Evolutionary conservation across 306 rosid species (phyloP), one percentile per base, ranked within the genome.

Genomic region (Begonia masoniana): DNA sequence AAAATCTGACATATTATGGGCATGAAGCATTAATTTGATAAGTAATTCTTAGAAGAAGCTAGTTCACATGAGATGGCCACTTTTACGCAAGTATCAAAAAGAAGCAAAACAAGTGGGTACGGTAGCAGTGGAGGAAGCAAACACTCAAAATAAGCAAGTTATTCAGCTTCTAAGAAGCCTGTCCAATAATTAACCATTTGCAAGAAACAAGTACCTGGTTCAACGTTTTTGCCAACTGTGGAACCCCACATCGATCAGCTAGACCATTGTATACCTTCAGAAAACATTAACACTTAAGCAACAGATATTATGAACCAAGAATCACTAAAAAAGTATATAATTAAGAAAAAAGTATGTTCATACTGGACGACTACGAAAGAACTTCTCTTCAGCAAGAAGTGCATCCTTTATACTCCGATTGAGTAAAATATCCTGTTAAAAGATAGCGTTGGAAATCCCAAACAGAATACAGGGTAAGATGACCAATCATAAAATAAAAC

Each of bases 321-420:
- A 31, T 31, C 39, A 31, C 39, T n/a, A n/a, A 31, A 31, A 21
- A 21, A 21, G 24, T 21, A 21, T 31, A 61, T 43, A 65, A 51
- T 8, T 42, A 47, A 67, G 52, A 15, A 17, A 46, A 43, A 54
- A 12, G 61, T 51, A 60, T 52, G 57, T 64, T 52, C 96, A 83
- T 83, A 92, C 99, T 26, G 99, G 96, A 63, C 83, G 96, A 62
- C 88, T 77, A 56, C 81, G 95, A 56, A 92, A 92, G 75, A 92
- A 92, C 12, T 71, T 83, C 63, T 86, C 96, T 71, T 92, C 99
- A 11, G 96, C 96, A 23, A 68, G 26, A 60, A 92, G 80, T 68
- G 99, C 99, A 74, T 92, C 99, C 71, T 86, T 92, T 59, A 92
- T 92, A 69, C 94, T 86, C 59, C 84, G 83, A 70, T 86, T 86